Percentiles rank a stretch among this genome's conserved stretches.
phyloP scores from a whole-genome alignment of 495 filamentous ascomycete genomes.

The Neurospora sp. region DNA sequence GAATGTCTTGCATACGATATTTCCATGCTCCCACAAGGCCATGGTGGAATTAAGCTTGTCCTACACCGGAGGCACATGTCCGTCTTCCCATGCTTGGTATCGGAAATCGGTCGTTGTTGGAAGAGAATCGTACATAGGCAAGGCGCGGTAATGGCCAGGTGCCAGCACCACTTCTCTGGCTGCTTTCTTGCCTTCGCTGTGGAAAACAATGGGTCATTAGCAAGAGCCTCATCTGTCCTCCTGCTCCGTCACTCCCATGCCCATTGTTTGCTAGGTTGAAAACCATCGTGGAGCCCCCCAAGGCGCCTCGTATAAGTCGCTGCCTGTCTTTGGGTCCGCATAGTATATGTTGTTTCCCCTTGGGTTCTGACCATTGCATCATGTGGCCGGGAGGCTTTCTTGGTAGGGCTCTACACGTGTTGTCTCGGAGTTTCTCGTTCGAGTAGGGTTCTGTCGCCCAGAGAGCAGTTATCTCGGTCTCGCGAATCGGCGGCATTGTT shows the following conservation, averaged over 20 bases:
- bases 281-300: too few species aligned
- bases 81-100: neutral
- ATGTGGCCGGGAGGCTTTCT: neutral
- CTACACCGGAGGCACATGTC: neutral
- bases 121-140: neutral
- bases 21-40: neutral
- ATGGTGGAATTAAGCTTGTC: neutral
- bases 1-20: neutral
- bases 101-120: neutral
- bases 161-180: too few species aligned
- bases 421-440: neutral
- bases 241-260: too few species aligned
- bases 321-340: too few species aligned
- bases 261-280: too few species aligned
- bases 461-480: neutral
- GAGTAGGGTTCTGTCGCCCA: neutral
- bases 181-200: too few species aligned
- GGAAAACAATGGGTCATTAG: too few species aligned
- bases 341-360: neutral
- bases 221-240: too few species aligned
- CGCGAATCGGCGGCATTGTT: neutral
- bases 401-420: neutral
- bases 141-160: neutral
- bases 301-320: too few species aligned
- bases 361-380: neutral